Evolutionary conservation across 805 yeast species (phyloP).

Genomic region (Wilhelminamyces savonicus): DNA sequence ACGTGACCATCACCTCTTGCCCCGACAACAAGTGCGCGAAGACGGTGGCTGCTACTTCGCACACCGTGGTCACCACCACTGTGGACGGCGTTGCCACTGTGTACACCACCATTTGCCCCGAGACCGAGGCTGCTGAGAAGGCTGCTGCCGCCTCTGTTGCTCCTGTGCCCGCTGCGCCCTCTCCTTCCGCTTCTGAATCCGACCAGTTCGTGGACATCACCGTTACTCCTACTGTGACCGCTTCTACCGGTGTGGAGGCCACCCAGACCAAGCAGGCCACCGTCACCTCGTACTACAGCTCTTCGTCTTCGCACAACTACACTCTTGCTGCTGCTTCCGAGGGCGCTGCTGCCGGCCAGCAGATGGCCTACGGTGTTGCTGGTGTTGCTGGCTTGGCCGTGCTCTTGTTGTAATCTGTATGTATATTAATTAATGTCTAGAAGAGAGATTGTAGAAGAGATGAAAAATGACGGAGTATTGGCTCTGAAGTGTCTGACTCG

Average conservation of each 20-base stretch:
- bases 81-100: conserved; percentile 26
- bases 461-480: no score
- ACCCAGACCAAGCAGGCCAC: conserved; percentile 34
- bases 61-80: conserved; percentile 22
- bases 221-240: conserved; percentile 42
- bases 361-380: conserved; percentile 27
- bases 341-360: conserved; percentile 25
- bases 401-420: conserved; percentile 26
- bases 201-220: conserved; percentile 43
- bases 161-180: conserved; percentile 2
- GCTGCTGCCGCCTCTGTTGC: conserved; percentile 5
- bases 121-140: conserved; percentile 13
- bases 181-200: conserved; percentile 14
- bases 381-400: conserved; percentile 39
- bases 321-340: conserved; percentile 18
- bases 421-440: no score
- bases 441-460: no score
- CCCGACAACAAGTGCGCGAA: conserved; percentile 13
- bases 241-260: conserved; percentile 42
- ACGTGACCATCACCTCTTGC: conserved; percentile 21
- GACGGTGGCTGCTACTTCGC: conserved; percentile 7
- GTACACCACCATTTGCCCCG: conserved; percentile 33
- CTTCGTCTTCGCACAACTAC: conserved; percentile 8
- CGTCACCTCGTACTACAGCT: conserved; percentile 24
- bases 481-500: no score